Conservation (phyloP, 306 rosid genomes). For the Lagenaria siceraria region DNA sequence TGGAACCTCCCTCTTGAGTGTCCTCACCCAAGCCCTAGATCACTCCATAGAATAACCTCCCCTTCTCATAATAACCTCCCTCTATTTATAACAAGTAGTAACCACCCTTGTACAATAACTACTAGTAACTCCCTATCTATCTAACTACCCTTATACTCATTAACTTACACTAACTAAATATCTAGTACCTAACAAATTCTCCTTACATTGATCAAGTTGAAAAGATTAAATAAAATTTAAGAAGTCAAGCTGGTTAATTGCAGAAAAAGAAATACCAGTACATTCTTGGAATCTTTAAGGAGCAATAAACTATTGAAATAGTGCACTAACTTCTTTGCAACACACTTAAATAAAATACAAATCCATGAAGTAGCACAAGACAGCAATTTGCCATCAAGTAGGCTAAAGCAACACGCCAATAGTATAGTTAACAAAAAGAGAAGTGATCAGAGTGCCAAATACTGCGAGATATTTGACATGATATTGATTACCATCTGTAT, state of each 20-base stretch:
- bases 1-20: too few species aligned
- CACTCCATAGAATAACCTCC: too few species aligned
- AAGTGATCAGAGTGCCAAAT: not conserved
- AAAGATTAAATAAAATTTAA: not conserved
- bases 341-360: not conserved
- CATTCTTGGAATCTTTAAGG: not conserved
- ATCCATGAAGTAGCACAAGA: not conserved
- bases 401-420: not conserved
- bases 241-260: not conserved
- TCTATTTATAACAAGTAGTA: too few species aligned
- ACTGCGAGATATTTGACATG: not conserved
- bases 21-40: too few species aligned
- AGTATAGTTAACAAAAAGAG: not conserved
- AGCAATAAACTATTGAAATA: not conserved
- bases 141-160: too few species aligned
- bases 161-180: too few species aligned
- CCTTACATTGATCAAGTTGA: not conserved
- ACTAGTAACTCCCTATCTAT: too few species aligned
- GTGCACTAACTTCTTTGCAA: not conserved
- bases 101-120: too few species aligned
- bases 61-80: too few species aligned
- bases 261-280: not conserved
- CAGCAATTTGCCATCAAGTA: not conserved
- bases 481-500: conserved; percentile 53
- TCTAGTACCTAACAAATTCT: too few species aligned